A percentile compares a stretch with the other conserved stretches of the same genome.
phyloP scores from a whole-genome alignment of 2,329 filamentous ascomycete genomes.

The Knoxdaviesia capensis region DNA sequence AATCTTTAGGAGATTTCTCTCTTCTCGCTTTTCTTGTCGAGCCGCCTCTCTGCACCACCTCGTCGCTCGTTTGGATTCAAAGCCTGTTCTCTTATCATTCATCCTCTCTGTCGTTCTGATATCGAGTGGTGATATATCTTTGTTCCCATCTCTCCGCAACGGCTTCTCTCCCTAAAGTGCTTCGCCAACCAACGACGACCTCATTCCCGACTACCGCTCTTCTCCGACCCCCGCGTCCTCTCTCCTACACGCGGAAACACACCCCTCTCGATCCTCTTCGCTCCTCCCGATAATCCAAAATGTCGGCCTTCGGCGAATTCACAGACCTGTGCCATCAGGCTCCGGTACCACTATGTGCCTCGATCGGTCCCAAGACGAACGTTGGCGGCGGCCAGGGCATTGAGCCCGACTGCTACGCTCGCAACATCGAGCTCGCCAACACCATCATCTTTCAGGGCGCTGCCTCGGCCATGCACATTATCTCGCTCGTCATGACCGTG shows the following conservation, averaged over 20 bases:
- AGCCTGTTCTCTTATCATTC: too few relatives aligned
- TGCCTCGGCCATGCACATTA: constrained; percentile 78
- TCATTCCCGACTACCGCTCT: too few relatives aligned
- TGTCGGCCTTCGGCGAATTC: constrained; percentile 86
- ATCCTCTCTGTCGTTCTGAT: too few relatives aligned
- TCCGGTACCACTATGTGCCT: constrained; percentile 68
- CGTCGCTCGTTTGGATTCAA: too few relatives aligned
- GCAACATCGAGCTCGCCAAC: constrained; percentile 90
- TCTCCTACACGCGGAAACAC: background rate
- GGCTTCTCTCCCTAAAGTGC: too few relatives aligned
- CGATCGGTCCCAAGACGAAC: constrained; percentile 55
- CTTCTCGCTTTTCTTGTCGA: too few relatives aligned
- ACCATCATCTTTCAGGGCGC: constrained; percentile 96
- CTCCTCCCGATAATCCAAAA: constrained; percentile 10
- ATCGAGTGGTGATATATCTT: too few relatives aligned
- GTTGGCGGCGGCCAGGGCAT: constrained; percentile 56
- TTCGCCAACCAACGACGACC: too few relatives aligned
- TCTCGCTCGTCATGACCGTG: constrained; percentile 76
- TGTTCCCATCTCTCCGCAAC: too few relatives aligned
- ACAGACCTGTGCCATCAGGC: constrained; percentile 67
- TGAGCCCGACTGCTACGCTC: constrained; percentile 77
- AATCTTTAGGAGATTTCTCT: too few relatives aligned
- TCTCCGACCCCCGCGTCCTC: background rate
- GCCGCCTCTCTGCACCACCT: too few relatives aligned
- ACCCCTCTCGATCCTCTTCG: background rate